These are phyloP conservation scores for Rhamnella rubrinervis DNA, from an alignment of 331 rosid genomes.

Conservation along the genomic window DNA sequence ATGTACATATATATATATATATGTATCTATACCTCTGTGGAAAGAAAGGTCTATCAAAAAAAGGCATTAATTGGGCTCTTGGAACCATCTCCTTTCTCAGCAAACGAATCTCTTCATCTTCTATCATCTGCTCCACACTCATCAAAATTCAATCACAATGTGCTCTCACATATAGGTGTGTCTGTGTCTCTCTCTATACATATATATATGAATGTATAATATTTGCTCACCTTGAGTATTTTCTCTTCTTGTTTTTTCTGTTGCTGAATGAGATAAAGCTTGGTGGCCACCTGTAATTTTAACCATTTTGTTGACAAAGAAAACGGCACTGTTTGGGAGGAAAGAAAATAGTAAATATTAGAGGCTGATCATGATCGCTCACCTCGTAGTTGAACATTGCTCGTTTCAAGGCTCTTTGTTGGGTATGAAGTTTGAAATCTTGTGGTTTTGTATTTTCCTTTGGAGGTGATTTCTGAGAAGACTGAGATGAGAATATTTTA, in stretches of 20 bases:
- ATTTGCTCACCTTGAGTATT: conserved; percentile 60
- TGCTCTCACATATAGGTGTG: conserved; percentile 3
- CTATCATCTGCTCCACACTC: conserved; percentile 61
- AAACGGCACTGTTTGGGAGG: background rate
- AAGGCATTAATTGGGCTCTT: conserved; percentile 95
- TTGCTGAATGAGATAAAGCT: conserved; percentile 57
- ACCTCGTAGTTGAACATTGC: conserved; percentile 92
- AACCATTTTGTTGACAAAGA: too few species aligned
- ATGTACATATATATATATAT: background rate
- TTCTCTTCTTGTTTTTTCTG: conserved; percentile 64
- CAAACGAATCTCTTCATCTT: conserved; percentile 86
- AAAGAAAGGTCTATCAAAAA: conserved; percentile 79
- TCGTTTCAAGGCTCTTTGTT: conserved; percentile 84
- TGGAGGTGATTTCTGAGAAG: conserved; percentile 43
- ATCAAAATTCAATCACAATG: background rate
- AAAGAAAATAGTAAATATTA: background rate
- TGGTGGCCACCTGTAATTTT: conserved; percentile 61
- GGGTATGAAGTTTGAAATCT: conserved; percentile 78
- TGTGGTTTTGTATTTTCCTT: conserved; percentile 80
- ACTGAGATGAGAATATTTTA: conserved; percentile 22
- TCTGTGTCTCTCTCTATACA: background rate
- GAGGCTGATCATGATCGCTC: conserved; percentile 1
- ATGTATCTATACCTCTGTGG: conserved; percentile 65
- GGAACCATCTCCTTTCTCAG: conserved; percentile 96
- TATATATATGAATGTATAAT: background rate